Evolutionary conservation across 1,284 basidiomycete species (phyloP), one percentile per base, ranked within the genome.

Genomic region (Bondarzewia mesenterica): DNA sequence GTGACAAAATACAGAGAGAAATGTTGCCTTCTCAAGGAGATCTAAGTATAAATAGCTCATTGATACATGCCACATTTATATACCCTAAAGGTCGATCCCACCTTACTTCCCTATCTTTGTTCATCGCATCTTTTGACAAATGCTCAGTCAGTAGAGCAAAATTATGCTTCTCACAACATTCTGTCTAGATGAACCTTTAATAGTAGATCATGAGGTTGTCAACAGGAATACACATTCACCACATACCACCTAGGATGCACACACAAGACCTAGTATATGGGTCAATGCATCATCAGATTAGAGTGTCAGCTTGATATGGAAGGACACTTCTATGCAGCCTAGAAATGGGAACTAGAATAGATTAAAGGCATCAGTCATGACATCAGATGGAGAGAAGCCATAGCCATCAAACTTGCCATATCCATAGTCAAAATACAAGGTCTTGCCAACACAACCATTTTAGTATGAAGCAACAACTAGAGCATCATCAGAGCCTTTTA

Each of bases 401-500:
- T 69, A 1, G 64, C 66, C 0, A 41, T 68, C 7, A 60, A 69
- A 46, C 49, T 69, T 0, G 48, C 55, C 3, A 48, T 63, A 2
- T 49, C 48, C 26, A 45, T 55, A 7, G 32, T 67, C 5, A 58
- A 58, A 7, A 43, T 29, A 2, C 2, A 7, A 3, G 57, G 56
- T 10, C 4, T 57, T 12, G 27, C 26, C 0, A 42, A 64, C 46
- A 7, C 23, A 2, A 42, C 55, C n/a, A n/a, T 72, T 2, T 40
- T 62, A 0, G 51, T 73, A 4, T 55, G 63, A 12, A 64, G 64
- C 1, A 68, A 74, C 56, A 73, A 74, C 54, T 51, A 61, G 38
- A 70, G 70, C 2, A 63, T 69, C 3, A 64, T 71, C n/a, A 63
- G 63, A 4, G 69, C 69, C 1, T 58, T 66, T 38, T 45, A 53